A percentile compares a stretch with the other conserved stretches of the same genome.
These are phyloP conservation scores for Diaporthe sp. DNA, from an alignment of 2,329 filamentous ascomycete genomes.

Conservation along the genomic window DNA sequence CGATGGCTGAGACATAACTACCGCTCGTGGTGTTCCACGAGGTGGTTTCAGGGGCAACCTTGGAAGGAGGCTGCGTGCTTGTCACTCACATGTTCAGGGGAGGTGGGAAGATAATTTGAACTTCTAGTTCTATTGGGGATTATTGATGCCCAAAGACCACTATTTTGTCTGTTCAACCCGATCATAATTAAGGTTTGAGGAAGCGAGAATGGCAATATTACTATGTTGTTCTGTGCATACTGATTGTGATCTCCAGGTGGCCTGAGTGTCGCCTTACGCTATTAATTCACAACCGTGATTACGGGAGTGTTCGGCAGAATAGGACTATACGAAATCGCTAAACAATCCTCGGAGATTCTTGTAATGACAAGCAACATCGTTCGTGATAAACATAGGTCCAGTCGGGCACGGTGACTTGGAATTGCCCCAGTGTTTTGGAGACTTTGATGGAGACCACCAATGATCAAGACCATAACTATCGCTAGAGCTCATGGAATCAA, in stretches of 20 bases:
- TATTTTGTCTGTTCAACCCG: neutral
- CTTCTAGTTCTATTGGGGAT: neutral
- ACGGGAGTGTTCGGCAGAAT: no score
- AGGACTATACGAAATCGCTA: no score
- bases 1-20: neutral
- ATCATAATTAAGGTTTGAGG: neutral
- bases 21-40: neutral
- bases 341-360: neutral
- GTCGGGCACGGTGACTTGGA: neutral
- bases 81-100: neutral
- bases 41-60: no score
- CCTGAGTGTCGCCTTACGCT: neutral
- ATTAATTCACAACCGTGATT: neutral
- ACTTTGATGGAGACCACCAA: neutral
- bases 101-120: neutral
- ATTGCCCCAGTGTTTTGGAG: neutral
- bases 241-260: neutral
- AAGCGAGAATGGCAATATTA: constrained; percentile 14
- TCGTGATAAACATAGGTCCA: neutral
- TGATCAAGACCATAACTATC: neutral
- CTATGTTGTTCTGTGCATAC: neutral
- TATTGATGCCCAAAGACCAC: neutral
- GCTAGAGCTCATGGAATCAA: neutral
- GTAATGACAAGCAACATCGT: neutral
- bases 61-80: neutral